A percentile compares a stretch with the other conserved stretches of the same genome.
phyloP scores from a whole-genome alignment of 139 green algal genomes.

The Tetradesmus obliquus region DNA sequence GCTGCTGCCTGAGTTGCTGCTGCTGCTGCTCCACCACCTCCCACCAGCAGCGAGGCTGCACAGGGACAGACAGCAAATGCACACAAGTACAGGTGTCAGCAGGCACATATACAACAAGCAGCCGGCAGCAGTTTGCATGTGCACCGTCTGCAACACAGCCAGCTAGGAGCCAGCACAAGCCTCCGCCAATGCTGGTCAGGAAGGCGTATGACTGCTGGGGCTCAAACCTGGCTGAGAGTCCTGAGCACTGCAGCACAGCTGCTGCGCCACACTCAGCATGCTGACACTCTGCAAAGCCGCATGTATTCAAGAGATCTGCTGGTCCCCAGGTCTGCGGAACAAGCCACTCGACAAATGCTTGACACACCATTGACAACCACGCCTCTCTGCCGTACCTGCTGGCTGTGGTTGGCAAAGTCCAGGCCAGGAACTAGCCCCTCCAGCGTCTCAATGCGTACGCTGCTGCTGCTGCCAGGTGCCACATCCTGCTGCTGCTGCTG shows the following conservation, averaged over 20 bases:
- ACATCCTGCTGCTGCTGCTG: background rate
- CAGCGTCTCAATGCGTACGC: slow-evolving; percentile 60
- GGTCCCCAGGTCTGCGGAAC: too few relatives aligned
- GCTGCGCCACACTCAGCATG: too few relatives aligned
- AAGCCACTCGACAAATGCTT: background rate
- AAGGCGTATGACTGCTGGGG: too few relatives aligned
- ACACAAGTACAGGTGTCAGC: background rate
- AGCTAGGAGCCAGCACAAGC: too few relatives aligned
- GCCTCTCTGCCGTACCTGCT: background rate
- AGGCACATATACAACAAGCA: background rate
- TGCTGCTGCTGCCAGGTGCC: background rate
- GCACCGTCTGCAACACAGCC: too few relatives aligned
- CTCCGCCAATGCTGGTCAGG: too few relatives aligned
- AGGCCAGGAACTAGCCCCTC: slow-evolving; percentile 88
- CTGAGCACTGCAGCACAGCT: too few relatives aligned
- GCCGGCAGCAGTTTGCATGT: too few relatives aligned
- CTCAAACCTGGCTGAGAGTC: too few relatives aligned
- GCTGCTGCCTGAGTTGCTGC: slow-evolving; percentile 11
- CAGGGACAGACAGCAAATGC: background rate
- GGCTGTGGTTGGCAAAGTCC: slow-evolving; percentile 90
- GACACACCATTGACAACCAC: background rate
- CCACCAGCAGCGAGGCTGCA: slow-evolving; percentile 36
- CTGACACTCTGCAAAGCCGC: too few relatives aligned
- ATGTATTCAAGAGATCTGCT: too few relatives aligned
- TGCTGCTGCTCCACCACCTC: slow-evolving; percentile 9